phyloP scores from a whole-genome alignment of 2,329 filamentous ascomycete species.

The Neonectria ditissima region DNA sequence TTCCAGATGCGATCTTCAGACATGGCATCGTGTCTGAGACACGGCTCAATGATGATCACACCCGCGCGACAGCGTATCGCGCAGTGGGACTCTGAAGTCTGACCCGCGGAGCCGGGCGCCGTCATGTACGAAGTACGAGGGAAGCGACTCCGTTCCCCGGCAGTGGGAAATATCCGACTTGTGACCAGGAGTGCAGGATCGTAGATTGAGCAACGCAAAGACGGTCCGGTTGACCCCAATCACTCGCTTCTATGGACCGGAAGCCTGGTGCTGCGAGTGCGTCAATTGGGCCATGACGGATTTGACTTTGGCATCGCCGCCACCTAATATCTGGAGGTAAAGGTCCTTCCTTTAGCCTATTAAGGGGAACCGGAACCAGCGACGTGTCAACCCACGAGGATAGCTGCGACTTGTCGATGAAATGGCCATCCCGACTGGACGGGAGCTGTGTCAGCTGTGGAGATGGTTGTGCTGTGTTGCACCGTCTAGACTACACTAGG shows the following conservation, averaged over 20 bases:
- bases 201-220: conserved; percentile 29
- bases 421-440: conserved; percentile 16
- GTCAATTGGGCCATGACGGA: conserved; percentile 9
- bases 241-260: conserved; percentile 5
- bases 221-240: conserved; percentile 6
- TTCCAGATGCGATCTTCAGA: conserved; percentile 22
- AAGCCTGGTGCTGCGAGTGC: conserved; percentile 5
- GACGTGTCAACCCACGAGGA: conserved; percentile 16
- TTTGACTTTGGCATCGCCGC: conserved; percentile 7
- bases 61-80: conserved; percentile 16
- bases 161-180: conserved; percentile 36
- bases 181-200: conserved; percentile 33
- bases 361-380: conserved; percentile 14
- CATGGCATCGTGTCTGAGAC: conserved; percentile 35
- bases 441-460: conserved; percentile 13
- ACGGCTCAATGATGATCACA: conserved; percentile 30
- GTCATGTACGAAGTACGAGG: conserved; percentile 22
- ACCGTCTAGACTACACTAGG: conserved; percentile 9
- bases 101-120: conserved; percentile 32
- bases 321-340: conserved; percentile 12
- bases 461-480: conserved; percentile 31
- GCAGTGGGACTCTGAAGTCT: conserved; percentile 31
- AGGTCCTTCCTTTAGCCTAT: conserved; percentile 9
- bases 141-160: conserved; percentile 12
- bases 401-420: conserved; percentile 25